A percentile compares a stretch with the other conserved stretches of the same genome.
phyloP scores from a whole-genome alignment of 2,329 filamentous ascomycete genomes.

The Aspergillus nomiae region DNA sequence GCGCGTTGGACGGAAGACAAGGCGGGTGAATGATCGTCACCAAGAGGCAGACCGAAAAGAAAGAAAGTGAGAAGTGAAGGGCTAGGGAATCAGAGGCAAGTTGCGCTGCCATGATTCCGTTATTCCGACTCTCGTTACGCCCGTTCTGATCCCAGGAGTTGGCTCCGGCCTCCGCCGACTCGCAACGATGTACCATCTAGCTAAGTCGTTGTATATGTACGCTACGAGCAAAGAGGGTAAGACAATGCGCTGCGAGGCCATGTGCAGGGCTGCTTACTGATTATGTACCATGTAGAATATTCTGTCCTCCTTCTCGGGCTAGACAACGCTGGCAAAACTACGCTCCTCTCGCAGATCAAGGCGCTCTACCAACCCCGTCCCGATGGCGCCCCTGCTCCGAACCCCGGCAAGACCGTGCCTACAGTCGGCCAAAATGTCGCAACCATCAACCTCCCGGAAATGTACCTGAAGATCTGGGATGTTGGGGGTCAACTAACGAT shows the following conservation, averaged over 20 bases:
- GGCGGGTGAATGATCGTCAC: background rate
- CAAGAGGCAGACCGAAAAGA: background rate
- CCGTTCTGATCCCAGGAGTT: conserved; percentile 20
- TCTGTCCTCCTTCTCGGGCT: conserved; percentile 95
- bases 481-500: conserved; percentile 90
- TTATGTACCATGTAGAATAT: conserved; percentile 67
- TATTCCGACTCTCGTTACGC: conserved; percentile 7
- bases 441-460: conserved; percentile 84
- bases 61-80: background rate
- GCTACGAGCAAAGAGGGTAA: conserved; percentile 95
- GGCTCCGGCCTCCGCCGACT: conserved; percentile 22
- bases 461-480: conserved; percentile 99
- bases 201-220: conserved; percentile 91
- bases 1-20: conserved; percentile 17
- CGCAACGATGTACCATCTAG: conserved; percentile 83
- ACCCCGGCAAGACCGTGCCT: conserved; percentile 83
- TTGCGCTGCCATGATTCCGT: conserved; percentile 26
- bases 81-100: background rate
- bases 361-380: conserved; percentile 65
- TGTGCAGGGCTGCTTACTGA: background rate
- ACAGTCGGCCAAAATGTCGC: conserved; percentile 97
- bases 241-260: conserved; percentile 10
- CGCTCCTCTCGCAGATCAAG: conserved; percentile 95
- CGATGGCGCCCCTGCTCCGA: conserved; percentile 47
- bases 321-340: conserved; percentile 98